Conservation (phyloP, 2,329 filamentous ascomycete genomes). For the Aspergillaceae sp. region DNA sequence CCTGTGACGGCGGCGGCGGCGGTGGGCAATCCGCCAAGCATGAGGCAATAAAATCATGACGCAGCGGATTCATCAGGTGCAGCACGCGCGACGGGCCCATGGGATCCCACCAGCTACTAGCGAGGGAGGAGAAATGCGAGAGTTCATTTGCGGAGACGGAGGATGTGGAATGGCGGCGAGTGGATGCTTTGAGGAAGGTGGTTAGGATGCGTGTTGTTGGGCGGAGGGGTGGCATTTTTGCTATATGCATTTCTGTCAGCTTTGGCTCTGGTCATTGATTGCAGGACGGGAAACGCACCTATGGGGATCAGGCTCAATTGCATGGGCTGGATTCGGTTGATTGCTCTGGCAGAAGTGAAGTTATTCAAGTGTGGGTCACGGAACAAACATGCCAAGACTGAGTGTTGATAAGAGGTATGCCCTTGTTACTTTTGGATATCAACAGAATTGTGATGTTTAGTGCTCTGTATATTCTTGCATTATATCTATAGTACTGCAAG, state of each 20-base stretch:
- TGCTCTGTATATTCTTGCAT: too few relatives aligned
- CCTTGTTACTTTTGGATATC: neutral
- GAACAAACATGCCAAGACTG: slow-evolving; percentile 12
- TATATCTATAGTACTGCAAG: too few relatives aligned
- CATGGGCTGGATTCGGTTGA: neutral
- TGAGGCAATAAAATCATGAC: slow-evolving; percentile 77
- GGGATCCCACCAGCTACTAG: slow-evolving; percentile 94
- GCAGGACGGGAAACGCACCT: neutral
- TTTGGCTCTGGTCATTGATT: neutral
- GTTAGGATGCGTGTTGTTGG: slow-evolving; percentile 3
- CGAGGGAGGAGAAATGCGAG: slow-evolving; percentile 88
- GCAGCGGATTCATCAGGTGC: slow-evolving; percentile 95
- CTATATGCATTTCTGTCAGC: neutral
- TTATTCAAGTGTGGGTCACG: neutral
- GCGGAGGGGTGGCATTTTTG: slow-evolving; percentile 6
- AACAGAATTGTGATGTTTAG: neutral
- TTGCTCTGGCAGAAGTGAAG: neutral
- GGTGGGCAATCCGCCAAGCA: slow-evolving; percentile 55
- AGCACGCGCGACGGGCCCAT: slow-evolving; percentile 84
- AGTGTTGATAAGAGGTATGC: neutral
- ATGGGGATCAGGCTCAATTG: neutral
- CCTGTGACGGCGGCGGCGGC: slow-evolving; percentile 7
- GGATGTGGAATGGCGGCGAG: slow-evolving; percentile 37
- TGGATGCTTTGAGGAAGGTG: slow-evolving; percentile 2
- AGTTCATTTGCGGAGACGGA: slow-evolving; percentile 85